Percentiles rank a stretch among this genome's conserved stretches.
These are phyloP conservation scores for Artemisia tridentata DNA, from an alignment of 129 eudicot genomes.

Conservation along the genomic window DNA sequence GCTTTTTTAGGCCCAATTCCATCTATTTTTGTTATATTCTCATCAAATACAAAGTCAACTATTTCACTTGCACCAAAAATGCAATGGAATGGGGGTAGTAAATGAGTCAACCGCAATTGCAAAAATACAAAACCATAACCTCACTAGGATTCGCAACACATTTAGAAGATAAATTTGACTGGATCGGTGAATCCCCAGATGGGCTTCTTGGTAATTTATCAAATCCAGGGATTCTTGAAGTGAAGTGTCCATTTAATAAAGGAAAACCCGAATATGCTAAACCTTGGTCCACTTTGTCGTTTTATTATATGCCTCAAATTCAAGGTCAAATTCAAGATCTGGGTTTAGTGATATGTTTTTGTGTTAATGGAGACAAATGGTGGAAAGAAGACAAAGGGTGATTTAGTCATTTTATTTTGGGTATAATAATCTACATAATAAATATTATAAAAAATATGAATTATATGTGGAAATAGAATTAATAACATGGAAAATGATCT, in stretches of 20 bases:
- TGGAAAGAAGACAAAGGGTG: no score
- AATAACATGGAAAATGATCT: no score
- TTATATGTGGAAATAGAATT: no score
- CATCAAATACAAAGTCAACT: constrained; percentile 23
- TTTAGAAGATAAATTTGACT: no score
- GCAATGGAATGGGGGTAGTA: constrained; percentile 97
- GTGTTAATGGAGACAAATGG: no score
- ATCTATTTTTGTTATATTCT: no score
- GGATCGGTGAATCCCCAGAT: constrained; percentile 97
- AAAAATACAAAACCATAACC: constrained; percentile 72
- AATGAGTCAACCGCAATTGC: constrained; percentile 76
- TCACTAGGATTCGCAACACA: constrained; percentile 73
- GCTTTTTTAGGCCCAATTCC: no score
- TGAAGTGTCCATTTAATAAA: constrained; percentile 86
- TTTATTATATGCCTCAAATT: constrained; percentile 95
- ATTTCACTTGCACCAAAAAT: constrained; percentile 21
- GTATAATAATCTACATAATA: no score
- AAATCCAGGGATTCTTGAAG: constrained; percentile 85
- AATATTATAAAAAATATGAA: no score
- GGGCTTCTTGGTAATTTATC: constrained; percentile 66
- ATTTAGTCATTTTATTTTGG: no score
- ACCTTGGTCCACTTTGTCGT: constrained; percentile 85
- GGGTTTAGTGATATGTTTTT: no score
- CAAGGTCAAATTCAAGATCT: constrained; percentile 99
- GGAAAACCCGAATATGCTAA: constrained; percentile 74